Conservation (phyloP, 2,329 filamentous ascomycete genomes). For the Cercospora sesami region DNA sequence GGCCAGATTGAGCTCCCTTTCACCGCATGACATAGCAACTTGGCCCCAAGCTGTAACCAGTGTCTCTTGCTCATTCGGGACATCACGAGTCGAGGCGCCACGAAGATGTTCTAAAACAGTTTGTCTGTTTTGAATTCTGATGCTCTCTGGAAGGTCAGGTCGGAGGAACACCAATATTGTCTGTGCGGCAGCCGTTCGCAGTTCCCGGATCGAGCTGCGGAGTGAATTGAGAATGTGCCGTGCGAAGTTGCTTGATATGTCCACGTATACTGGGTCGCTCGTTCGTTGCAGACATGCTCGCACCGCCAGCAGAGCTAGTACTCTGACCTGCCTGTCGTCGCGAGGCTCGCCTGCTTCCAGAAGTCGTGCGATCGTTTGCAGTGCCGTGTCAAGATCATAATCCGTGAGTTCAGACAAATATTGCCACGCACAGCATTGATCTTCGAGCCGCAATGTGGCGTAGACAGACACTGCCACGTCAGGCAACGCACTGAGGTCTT, state of each 20-base stretch:
- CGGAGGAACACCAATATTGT: conserved; percentile 60
- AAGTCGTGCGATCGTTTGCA: conserved; percentile 28
- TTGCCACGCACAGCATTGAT: conserved; percentile 32
- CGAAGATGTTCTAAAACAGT: conserved; percentile 70
- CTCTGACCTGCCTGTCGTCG: conserved; percentile 60
- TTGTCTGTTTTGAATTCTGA: conserved; percentile 65
- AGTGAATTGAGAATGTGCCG: conserved; percentile 81
- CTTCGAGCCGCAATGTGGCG: conserved; percentile 21
- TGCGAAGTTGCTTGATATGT: conserved; percentile 59
- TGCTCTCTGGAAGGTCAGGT: conserved; percentile 47
- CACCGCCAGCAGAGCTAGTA: conserved; percentile 71
- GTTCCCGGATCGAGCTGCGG: conserved; percentile 78
- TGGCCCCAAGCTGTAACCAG: conserved; percentile 85
- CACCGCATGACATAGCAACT: conserved; percentile 70
- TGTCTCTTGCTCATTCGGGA: conserved; percentile 72
- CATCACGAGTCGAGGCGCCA: conserved; percentile 67
- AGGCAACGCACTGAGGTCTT: conserved; percentile 25
- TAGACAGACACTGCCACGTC: conserved; percentile 28
- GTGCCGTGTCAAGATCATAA: conserved; percentile 15
- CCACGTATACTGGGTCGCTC: conserved; percentile 23
- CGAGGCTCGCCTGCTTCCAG: conserved; percentile 44
- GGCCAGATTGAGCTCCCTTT: conserved; percentile 83
- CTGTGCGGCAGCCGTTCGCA: conserved; percentile 77
- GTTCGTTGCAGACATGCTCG: conserved; percentile 70
- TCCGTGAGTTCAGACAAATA: conserved; percentile 27